These are phyloP conservation scores for Trichoderma koningiopsis DNA, from an alignment of 2,329 filamentous ascomycete species.

Conservation along the genomic window DNA sequence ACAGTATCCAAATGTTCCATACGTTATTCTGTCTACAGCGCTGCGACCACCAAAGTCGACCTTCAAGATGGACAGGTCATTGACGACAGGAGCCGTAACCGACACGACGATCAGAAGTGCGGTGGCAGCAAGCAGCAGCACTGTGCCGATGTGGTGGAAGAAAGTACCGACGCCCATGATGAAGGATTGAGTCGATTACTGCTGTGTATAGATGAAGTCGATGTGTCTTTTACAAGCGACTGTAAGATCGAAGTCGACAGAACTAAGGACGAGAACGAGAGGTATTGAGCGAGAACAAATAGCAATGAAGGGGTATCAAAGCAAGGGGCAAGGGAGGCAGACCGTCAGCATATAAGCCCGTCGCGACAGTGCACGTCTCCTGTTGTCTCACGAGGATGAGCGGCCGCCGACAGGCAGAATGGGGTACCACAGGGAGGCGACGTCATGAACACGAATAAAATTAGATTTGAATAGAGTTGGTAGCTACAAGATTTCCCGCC, in stretches of 20 bases:
- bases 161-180: slow-evolving; percentile 53
- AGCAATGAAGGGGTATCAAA: slow-evolving; percentile 4
- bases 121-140: slow-evolving; percentile 57
- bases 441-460: slow-evolving; percentile 26
- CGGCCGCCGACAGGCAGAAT: slow-evolving; percentile 20
- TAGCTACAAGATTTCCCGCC: slow-evolving; percentile 5
- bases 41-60: slow-evolving; percentile 48
- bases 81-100: slow-evolving; percentile 61
- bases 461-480: slow-evolving; percentile 1
- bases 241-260: neutral
- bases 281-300: slow-evolving; percentile 12
- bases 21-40: slow-evolving; percentile 46
- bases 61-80: slow-evolving; percentile 55
- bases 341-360: slow-evolving; percentile 26
- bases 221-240: neutral
- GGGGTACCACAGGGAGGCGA: slow-evolving; percentile 24
- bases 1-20: slow-evolving; percentile 66
- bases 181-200: slow-evolving; percentile 22
- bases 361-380: slow-evolving; percentile 6
- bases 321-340: slow-evolving; percentile 16
- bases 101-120: slow-evolving; percentile 60
- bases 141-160: slow-evolving; percentile 60
- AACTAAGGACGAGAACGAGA: neutral
- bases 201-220: neutral
- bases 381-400: slow-evolving; percentile 24